These are phyloP conservation scores for Eremothecium coryli DNA, from an alignment of 1,139 yeast genomes.

Conservation along the genomic window DNA sequence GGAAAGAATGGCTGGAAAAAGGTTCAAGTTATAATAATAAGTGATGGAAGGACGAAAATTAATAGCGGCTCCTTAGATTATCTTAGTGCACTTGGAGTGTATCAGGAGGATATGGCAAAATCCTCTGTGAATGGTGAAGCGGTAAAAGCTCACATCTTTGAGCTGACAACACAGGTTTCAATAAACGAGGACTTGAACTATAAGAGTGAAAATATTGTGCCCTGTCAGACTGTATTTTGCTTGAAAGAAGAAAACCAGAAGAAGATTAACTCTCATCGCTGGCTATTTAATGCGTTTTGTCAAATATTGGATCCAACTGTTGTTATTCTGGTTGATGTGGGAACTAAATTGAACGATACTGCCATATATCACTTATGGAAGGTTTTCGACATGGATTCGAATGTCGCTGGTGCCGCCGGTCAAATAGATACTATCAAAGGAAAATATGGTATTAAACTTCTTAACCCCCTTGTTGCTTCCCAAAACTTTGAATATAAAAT, in stretches of 20 bases:
- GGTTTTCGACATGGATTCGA: slow-evolving; percentile 89
- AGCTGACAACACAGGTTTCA: slow-evolving; percentile 85
- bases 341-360: slow-evolving; percentile 77
- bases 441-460: slow-evolving; percentile 63
- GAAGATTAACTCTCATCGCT: slow-evolving; percentile 89
- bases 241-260: slow-evolving; percentile 81
- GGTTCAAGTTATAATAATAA: slow-evolving; percentile 77
- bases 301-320: slow-evolving; percentile 87
- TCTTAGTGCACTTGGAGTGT: slow-evolving; percentile 87
- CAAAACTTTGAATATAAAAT: slow-evolving; percentile 95
- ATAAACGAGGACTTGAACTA: slow-evolving; percentile 77
- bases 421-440: slow-evolving; percentile 94
- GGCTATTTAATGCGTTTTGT: slow-evolving; percentile 90
- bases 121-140: slow-evolving; percentile 83
- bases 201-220: slow-evolving; percentile 75
- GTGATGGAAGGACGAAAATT: slow-evolving; percentile 89
- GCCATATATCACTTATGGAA: slow-evolving; percentile 93
- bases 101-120: slow-evolving; percentile 93
- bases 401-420: slow-evolving; percentile 98
- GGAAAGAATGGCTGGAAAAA: slow-evolving; percentile 95
- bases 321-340: slow-evolving; percentile 77
- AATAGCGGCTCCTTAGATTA: slow-evolving; percentile 74
- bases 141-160: slow-evolving; percentile 88
- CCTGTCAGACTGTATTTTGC: slow-evolving; percentile 87
- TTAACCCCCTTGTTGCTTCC: slow-evolving; percentile 90